Conservation (phyloP, 306 rosid species). For the Lotus japonicus region DNA sequence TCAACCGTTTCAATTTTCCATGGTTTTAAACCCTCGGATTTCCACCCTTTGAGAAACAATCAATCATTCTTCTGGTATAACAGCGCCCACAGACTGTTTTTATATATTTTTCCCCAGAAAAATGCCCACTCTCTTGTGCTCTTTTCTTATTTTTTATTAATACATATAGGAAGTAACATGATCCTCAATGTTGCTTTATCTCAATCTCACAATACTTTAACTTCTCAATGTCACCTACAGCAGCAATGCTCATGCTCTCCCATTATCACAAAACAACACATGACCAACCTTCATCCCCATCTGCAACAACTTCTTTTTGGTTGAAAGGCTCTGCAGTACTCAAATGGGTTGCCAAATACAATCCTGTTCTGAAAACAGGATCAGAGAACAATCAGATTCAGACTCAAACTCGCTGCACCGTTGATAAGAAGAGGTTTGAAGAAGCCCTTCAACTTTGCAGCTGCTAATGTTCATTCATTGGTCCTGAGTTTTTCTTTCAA, state of each 20-base stretch:
- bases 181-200: not conserved
- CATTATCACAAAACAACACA: not conserved
- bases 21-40: constrained; percentile 14
- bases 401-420: not conserved
- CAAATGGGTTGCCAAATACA: constrained; percentile 2
- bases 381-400: not conserved
- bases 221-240: constrained; percentile 29
- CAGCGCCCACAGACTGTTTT: constrained; percentile 18
- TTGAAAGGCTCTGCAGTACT: constrained; percentile 15
- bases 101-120: no score
- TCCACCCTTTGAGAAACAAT: not conserved
- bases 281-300: not conserved
- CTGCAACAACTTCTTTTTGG: constrained; percentile 12
- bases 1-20: constrained; percentile 1
- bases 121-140: no score
- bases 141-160: no score
- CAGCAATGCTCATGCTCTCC: constrained; percentile 31
- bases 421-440: not conserved
- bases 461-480: constrained; percentile 3
- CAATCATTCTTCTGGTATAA: not conserved
- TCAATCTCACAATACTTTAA: not conserved
- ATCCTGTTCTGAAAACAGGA: not conserved
- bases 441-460: constrained; percentile 24
- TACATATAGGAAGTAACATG: not conserved
- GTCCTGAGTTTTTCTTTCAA: no score